These are phyloP conservation scores for Mucor irregularis DNA, from an alignment of 371 early-diverging fungal species.

Conservation along the genomic window DNA sequence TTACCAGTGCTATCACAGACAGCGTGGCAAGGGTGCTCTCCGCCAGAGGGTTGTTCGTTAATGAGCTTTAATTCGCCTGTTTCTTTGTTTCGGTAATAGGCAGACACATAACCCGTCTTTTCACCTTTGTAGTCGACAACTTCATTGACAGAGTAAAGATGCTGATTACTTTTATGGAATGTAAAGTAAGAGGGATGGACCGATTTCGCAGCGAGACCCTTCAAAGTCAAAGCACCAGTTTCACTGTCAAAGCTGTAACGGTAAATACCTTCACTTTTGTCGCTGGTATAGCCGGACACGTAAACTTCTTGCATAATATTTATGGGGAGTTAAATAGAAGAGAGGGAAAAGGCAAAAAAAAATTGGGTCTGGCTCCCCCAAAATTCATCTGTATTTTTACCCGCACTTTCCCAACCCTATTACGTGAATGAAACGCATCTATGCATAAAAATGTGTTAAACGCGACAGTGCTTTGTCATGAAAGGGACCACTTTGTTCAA, in stretches of 20 bases:
- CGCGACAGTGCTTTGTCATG: too few species aligned
- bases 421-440: too few species aligned
- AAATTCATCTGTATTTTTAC: too few species aligned
- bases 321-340: background rate
- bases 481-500: too few species aligned
- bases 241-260: conserved; percentile 30
- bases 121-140: conserved; percentile 19
- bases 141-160: conserved; percentile 38
- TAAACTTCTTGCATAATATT: conserved; percentile 23
- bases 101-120: conserved; percentile 33
- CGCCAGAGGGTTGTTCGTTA: conserved; percentile 30
- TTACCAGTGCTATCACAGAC: conserved; percentile 17
- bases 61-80: conserved; percentile 23
- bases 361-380: too few species aligned
- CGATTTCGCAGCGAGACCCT: conserved; percentile 27
- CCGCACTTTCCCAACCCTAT: background rate
- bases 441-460: too few species aligned
- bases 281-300: conserved; percentile 44
- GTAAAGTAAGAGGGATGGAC: conserved; percentile 36
- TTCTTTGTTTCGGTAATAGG: conserved; percentile 24
- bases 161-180: conserved; percentile 17
- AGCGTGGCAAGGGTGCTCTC: conserved; percentile 39
- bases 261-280: conserved; percentile 40
- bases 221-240: conserved; percentile 23
- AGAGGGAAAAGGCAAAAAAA: too few species aligned